These are phyloP conservation scores for Solanum lignicaule DNA, from an alignment of 257 asterid species.

Conservation along the genomic window DNA sequence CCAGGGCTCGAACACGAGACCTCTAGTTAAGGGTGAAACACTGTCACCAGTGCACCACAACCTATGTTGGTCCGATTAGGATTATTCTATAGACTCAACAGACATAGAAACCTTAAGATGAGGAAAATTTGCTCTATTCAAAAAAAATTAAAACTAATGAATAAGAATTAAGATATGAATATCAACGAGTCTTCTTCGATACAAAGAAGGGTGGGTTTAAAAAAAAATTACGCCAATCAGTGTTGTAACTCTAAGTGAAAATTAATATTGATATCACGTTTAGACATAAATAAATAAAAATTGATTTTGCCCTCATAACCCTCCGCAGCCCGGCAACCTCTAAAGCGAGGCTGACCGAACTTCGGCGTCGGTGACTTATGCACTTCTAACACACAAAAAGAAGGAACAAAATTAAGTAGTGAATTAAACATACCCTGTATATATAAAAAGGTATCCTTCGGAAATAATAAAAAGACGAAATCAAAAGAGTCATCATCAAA, in stretches of 20 bases:
- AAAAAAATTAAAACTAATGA: too few species aligned
- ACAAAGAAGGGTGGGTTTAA: background rate
- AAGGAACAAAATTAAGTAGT: background rate
- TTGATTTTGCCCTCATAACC: background rate
- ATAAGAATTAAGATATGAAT: background rate
- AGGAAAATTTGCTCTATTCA: background rate
- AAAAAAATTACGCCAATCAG: too few species aligned
- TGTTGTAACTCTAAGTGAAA: too few species aligned
- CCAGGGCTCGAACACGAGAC: too few species aligned
- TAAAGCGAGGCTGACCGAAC: background rate
- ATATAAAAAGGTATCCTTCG: background rate
- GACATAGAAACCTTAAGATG: background rate
- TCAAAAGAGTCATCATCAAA: background rate
- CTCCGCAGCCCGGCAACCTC: background rate
- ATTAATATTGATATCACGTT: too few species aligned
- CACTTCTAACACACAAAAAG: background rate
- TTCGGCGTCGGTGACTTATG: accelerated
- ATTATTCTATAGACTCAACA: too few species aligned
- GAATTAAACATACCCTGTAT: background rate
- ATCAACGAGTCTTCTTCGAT: too few species aligned
- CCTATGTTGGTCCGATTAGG: too few species aligned
- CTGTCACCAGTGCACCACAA: too few species aligned
- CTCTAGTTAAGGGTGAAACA: too few species aligned
- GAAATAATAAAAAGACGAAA: background rate
- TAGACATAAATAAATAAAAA: too few species aligned